Percentiles rank a stretch among this genome's conserved stretches.
Evolutionary conservation across 805 yeast species (phyloP).

Genomic region (Cephaloascus fragrans): DNA sequence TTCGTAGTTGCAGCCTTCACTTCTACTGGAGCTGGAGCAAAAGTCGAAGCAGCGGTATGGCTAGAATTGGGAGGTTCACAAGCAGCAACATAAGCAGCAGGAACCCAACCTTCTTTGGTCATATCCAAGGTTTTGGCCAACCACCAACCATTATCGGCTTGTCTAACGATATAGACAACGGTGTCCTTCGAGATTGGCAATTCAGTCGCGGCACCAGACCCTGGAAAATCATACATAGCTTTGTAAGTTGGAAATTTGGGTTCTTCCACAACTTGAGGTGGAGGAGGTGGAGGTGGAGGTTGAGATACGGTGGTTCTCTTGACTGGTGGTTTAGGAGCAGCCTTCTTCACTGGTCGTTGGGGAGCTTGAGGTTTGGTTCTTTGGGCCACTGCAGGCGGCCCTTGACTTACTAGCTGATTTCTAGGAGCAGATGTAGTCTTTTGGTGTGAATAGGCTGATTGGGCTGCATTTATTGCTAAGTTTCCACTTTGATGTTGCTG

Average conservation of each 20-base stretch:
- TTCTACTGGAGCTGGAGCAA: constrained; percentile 22
- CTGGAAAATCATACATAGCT: constrained; percentile 84
- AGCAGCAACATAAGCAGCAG: constrained; percentile 77
- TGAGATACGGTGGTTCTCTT: constrained; percentile 21
- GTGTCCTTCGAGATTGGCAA: constrained; percentile 73
- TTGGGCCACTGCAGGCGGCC: constrained; percentile 8
- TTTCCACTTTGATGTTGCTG: constrained; percentile 5
- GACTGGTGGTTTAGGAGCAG: constrained; percentile 57
- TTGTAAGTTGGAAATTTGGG: constrained; percentile 70
- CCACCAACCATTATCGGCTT: constrained; percentile 91
- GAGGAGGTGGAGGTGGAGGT: constrained; percentile 41
- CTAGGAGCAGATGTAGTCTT: constrained; percentile 2
- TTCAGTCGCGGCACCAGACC: constrained; percentile 75
- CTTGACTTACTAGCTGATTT: constrained; percentile 3
- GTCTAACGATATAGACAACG: constrained; percentile 58
- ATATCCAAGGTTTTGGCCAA: constrained; percentile 73
- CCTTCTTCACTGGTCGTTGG: constrained; percentile 17
- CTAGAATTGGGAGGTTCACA: constrained; percentile 37
- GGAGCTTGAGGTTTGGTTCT: constrained; percentile 1
- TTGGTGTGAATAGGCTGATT: not conserved
- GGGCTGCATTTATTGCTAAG: constrained; percentile 3
- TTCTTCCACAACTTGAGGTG: constrained; percentile 50
- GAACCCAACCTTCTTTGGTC: constrained; percentile 90
- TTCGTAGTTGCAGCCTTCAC: constrained; percentile 10
- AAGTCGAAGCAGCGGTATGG: constrained; percentile 15